A percentile compares a stretch with the other conserved stretches of the same genome.
phyloP scores from a whole-genome alignment of 345 rosid species.

The Eucalyptus polyanthemos region DNA sequence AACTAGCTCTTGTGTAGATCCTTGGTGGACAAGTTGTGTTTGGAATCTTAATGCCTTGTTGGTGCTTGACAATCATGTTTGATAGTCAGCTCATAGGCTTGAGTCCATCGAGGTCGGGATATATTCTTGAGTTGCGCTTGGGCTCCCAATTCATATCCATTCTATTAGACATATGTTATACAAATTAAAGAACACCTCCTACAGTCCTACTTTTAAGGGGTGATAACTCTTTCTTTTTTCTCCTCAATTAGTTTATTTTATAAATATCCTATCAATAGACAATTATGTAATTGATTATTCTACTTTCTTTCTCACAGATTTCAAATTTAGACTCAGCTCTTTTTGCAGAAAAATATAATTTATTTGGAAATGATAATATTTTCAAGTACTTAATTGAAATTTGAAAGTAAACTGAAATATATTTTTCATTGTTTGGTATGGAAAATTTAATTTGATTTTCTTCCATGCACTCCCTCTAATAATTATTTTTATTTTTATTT shows the following conservation, averaged over 20 bases:
- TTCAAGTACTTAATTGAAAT: accelerated
- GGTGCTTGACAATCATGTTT: not conserved
- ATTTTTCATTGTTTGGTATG: no score
- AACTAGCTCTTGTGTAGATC: no score
- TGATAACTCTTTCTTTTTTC: accelerated
- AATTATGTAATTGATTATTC: not conserved
- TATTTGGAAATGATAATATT: no score
- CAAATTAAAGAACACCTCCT: not conserved
- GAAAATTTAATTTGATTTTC: no score
- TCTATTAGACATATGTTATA: no score
- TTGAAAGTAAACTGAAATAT: accelerated
- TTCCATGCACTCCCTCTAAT: no score
- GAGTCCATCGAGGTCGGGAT: accelerated
- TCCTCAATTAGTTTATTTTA: no score
- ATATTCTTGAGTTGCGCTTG: accelerated
- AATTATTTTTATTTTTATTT: no score
- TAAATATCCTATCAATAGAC: not conserved
- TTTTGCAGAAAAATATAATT: accelerated
- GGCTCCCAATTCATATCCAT: not conserved
- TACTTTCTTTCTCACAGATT: not conserved
- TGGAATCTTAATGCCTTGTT: not conserved
- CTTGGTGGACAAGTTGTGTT: not conserved
- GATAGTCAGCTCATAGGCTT: no score
- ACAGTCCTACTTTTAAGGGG: no score
- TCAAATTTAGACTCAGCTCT: accelerated